phyloP scores from a whole-genome alignment of 2,329 filamentous ascomycete genomes.

The Pseudogymnoascus sp. region DNA sequence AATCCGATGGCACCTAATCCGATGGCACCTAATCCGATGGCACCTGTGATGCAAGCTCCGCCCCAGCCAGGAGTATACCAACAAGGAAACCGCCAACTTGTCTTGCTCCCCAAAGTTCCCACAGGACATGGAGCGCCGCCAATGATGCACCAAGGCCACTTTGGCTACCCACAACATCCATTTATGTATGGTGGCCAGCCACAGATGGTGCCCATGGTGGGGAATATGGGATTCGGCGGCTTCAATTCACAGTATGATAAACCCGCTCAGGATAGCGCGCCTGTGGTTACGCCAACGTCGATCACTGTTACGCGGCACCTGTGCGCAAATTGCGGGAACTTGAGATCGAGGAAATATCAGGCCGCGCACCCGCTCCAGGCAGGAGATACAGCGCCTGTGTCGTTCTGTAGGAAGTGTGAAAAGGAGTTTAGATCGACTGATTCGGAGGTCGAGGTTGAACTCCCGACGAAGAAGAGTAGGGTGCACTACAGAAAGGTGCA shows the following conservation, averaged over 20 bases:
- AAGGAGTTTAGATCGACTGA: constrained; percentile 3
- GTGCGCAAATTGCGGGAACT: constrained; percentile 5
- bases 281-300: neutral
- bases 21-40: neutral
- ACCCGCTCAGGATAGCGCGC: neutral
- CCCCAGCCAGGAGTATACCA: constrained; percentile 5
- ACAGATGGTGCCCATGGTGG: neutral
- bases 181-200: constrained; percentile 2
- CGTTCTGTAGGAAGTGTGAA: constrained; percentile 5
- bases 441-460: neutral
- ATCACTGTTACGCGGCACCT: constrained; percentile 1
- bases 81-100: neutral
- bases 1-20: neutral
- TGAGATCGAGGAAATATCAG: constrained; percentile 2
- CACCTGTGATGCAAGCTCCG: neutral
- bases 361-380: neutral
- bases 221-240: neutral
- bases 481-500: neutral
- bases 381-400: neutral
- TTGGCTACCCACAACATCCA: neutral
- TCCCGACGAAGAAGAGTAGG: neutral
- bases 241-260: constrained; percentile 6
- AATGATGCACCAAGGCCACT: neutral
- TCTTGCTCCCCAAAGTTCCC: constrained; percentile 3
- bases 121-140: neutral